Base-by-base conservation (phyloP, 306 rosid species). In the Cucurbita maxima region DNA sequence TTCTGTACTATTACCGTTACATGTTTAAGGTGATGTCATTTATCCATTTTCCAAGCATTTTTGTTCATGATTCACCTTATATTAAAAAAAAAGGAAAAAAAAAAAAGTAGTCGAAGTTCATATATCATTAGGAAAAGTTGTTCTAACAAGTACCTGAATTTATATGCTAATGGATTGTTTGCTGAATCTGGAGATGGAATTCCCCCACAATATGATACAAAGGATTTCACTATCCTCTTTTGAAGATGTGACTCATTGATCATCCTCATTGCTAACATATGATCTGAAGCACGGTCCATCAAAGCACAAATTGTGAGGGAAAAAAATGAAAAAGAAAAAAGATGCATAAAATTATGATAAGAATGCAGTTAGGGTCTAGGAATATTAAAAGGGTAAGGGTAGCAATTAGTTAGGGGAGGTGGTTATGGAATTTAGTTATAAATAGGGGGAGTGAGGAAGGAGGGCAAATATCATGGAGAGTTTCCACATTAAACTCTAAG, bases 231-330 rank as follows among this genome's bases (percentile, higher is more conserved):
- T 78, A 72, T 89, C 50, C 94, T 97, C 54, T 90, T 88, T 25
- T 75, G 86, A 51, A 45, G 68, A 72, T 85, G 98, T 8, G 90
- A 96, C 76, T 87, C 78, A 36, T 90, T 71, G 79, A 94, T 90
- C 97, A 94, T 94, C 85, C 83, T 90, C 98, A 94, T 94, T 50
- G 97, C 97, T 87, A 94, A 89, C 98, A 94, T 94, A 82, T 90
- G 98, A 86, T 94, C 98, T 94, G 81, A 72, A 81, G 74, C 77
- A 78, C 45, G 15, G 62, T 18, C 51, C 76, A 71, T 9, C 5
- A 54, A 18, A 54, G 11, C 62, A 34, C 50, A 44, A 43, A 44
- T 44, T 67, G 55, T 51, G 60, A 71, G 30, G 48, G n/a, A n/a
- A 10, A 72, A 16, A 53, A 37, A n/a, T n/a, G n/a, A 71, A 25